Base-by-base conservation (phyloP, 2,329 filamentous ascomycete genomes). In the Pezicula radicicola region DNA sequence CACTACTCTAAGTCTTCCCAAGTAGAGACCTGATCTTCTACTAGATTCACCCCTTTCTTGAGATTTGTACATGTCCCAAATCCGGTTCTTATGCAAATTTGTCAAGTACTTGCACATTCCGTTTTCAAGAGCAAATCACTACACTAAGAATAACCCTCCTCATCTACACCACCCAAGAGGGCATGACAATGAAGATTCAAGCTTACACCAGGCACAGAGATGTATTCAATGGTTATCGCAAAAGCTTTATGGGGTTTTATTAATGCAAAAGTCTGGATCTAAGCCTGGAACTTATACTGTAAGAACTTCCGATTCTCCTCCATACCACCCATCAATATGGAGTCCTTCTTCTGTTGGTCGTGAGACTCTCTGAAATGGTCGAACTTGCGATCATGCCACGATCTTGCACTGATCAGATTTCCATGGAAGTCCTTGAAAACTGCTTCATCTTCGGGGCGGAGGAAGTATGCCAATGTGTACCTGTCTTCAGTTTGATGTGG, bases 391-490 rank as follows among this genome's bases (percentile, higher is more conserved):
- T 77, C 74, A 59, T 78, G 75, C 75, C 75, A 78, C 68, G 77
- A 70, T 49, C 70, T 71, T 19, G 78, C 76, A 10, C 77, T 78
- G 55, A 80, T 70, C 56, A 72, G 72, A 33, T 76, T 68, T 52
- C 78, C 77, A 69, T 79, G 76, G 57, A 71, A 73, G 67, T 81
- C 78, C 48, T 70, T 69, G 63, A 81, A 80, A 72, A 77, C 73
- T 64, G 77, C 71, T 33, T 72, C 66, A 63, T 78, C 71, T 59
- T 72, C 75, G 3, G 76, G 77, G 54, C 78, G 60, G 35, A 71
- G 67, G 62, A 81, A 80, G 57, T 79, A 80, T 19, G 80, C 77
- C 19, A 80, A 58, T 62, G 75, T 79, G 58, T 74, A 75, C 49
- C 78, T 64, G 7, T 80, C 42, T 73, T 80, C 74, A 39, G 27